Evolutionary conservation across 2,329 filamentous ascomycete genomes (phyloP).

Genomic region (Rhytidhysteron rufulum): DNA sequence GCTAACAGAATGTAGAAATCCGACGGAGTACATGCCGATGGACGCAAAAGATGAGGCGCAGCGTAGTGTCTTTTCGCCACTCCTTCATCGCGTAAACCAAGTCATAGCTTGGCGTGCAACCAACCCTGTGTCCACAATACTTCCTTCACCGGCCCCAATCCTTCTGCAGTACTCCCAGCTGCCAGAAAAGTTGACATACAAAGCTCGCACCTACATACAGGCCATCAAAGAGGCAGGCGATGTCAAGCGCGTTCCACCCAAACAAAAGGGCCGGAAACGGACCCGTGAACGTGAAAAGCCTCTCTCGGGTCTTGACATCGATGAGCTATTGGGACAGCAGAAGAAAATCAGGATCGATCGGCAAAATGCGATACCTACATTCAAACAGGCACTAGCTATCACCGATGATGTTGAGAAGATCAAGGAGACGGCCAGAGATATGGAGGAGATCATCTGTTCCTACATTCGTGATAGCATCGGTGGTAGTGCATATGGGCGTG

Average conservation of each 20-base stretch:
- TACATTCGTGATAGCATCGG: constrained; percentile 72
- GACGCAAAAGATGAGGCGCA: too few relatives aligned
- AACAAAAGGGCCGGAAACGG: constrained; percentile 68
- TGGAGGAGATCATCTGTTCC: constrained; percentile 65
- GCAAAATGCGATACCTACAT: constrained; percentile 82
- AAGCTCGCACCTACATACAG: constrained; percentile 56
- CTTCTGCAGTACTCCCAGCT: constrained; percentile 71
- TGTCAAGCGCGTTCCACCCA: constrained; percentile 79
- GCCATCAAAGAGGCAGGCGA: constrained; percentile 66
- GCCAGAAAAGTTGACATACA: constrained; percentile 61
- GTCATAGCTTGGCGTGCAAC: constrained; percentile 80
- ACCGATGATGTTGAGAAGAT: constrained; percentile 61
- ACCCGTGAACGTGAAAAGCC: constrained; percentile 69
- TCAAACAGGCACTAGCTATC: constrained; percentile 70
- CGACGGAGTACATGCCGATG: constrained; percentile 67
- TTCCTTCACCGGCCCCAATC: constrained; percentile 37
- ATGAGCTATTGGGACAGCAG: constrained; percentile 63
- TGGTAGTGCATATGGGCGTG: constrained; percentile 68
- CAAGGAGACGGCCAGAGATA: constrained; percentile 66
- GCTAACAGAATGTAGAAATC: constrained; percentile 37
- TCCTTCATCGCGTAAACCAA: constrained; percentile 84
- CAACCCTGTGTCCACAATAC: constrained; percentile 61
- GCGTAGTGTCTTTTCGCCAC: constrained; percentile 81
- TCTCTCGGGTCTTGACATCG: constrained; percentile 83
- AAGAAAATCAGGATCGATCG: constrained; percentile 55